Percentiles rank a stretch among this genome's conserved stretches.
Conservation (phyloP, 352 stramenopile species). For the Globisporangium middletonii region DNA sequence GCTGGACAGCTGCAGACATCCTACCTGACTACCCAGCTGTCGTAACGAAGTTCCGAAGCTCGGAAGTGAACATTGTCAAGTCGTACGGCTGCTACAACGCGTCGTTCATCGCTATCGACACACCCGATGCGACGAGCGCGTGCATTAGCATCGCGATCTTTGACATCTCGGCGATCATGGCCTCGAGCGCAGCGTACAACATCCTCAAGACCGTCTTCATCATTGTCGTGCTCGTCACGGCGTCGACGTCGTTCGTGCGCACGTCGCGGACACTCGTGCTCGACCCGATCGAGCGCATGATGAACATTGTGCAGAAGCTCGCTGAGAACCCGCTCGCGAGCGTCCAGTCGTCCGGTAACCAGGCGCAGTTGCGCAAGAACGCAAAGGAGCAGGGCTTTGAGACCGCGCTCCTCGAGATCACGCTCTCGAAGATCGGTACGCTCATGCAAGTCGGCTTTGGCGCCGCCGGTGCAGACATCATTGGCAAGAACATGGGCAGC, state of each 20-base stretch:
- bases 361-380: conserved; percentile 66
- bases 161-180: conserved; percentile 55
- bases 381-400: conserved; percentile 76
- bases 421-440: conserved; percentile 73
- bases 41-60: conserved; percentile 31
- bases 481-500: conserved; percentile 83
- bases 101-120: conserved; percentile 52
- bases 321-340: conserved; percentile 86
- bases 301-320: conserved; percentile 83
- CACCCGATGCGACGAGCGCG: conserved; percentile 32
- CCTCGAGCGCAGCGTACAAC: conserved; percentile 62
- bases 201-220: conserved; percentile 88
- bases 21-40: conserved; percentile 36
- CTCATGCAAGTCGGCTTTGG: conserved; percentile 86
- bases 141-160: conserved; percentile 83
- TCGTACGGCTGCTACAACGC: conserved; percentile 70
- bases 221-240: conserved; percentile 73
- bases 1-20: conserved; percentile 35
- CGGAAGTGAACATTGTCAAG: conserved; percentile 72
- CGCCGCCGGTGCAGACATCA: conserved; percentile 74
- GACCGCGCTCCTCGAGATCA: conserved; percentile 78
- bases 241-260: conserved; percentile 79
- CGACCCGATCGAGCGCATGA: conserved; percentile 90
- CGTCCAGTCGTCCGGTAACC: conserved; percentile 57
- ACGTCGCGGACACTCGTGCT: conserved; percentile 81